phyloP scores from a whole-genome alignment of 1,284 basidiomycete genomes.

The Irpex rosettiformis region DNA sequence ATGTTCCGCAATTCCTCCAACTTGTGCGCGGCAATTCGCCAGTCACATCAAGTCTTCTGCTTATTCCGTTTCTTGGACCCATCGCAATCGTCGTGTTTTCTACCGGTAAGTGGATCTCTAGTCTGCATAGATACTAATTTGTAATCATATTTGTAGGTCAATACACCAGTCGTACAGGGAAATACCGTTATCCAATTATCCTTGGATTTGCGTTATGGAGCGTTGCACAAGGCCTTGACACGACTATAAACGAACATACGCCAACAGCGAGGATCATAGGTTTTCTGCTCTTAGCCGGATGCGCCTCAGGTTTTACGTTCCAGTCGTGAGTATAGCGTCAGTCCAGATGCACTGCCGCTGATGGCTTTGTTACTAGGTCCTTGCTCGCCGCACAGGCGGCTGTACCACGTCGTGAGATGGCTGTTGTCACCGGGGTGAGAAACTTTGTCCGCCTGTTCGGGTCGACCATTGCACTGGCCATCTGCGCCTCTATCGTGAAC shows the following conservation, averaged over 20 bases:
- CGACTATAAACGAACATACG: constrained; percentile 32
- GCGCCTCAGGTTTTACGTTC: constrained; percentile 20
- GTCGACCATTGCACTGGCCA: constrained; percentile 35
- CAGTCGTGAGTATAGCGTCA: constrained; percentile 13
- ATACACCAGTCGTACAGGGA: constrained; percentile 17
- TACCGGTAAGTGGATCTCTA: constrained; percentile 27
- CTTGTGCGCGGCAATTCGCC: constrained; percentile 41
- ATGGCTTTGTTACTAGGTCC: constrained; percentile 4
- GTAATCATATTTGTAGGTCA: constrained; percentile 10
- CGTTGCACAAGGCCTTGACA: constrained; percentile 28
- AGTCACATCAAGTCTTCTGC: constrained; percentile 37
- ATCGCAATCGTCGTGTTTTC: constrained; percentile 35
- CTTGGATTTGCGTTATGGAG: constrained; percentile 34
- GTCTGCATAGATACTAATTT: background rate
- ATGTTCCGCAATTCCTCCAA: constrained; percentile 45
- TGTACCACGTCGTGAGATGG: constrained; percentile 34
- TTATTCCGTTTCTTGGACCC: constrained; percentile 16
- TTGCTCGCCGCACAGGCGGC: constrained; percentile 30
- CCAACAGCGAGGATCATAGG: constrained; percentile 35
- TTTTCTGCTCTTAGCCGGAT: constrained; percentile 37
- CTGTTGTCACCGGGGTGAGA: constrained; percentile 23
- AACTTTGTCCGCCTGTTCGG: constrained; percentile 37
- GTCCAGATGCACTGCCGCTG: background rate
- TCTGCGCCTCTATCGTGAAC: constrained; percentile 29
- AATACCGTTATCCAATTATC: constrained; percentile 29